Evolutionary conservation across 345 rosid genomes (phyloP).

Genomic region (Nasturtium officinale): DNA sequence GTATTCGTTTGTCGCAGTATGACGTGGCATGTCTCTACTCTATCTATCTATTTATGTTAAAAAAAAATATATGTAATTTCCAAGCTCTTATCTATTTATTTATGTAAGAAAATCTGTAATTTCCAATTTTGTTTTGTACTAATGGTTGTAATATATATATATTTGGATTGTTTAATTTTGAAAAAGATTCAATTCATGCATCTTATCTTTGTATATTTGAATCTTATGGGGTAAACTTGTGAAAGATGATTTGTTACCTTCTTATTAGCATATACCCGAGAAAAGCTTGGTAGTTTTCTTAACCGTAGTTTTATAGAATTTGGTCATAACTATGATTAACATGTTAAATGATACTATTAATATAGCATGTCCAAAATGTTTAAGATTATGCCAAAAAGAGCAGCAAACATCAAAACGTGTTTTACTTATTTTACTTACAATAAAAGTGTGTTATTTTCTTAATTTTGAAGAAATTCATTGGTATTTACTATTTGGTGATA

Average conservation of each 20-base stretch:
- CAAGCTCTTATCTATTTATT: not conserved
- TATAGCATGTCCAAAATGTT: not conserved
- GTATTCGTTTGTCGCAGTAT: slow-evolving; percentile 42
- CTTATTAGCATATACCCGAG: not conserved
- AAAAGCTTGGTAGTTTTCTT: not conserved
- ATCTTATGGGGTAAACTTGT: not conserved
- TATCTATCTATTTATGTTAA: not conserved
- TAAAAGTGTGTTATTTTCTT: not conserved
- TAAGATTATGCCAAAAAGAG: not conserved
- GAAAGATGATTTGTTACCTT: not conserved
- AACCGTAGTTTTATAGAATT: no score
- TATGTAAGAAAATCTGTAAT: not conserved
- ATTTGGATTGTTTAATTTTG: not conserved
- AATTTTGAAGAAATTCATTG: not conserved
- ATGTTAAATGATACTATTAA: not conserved
- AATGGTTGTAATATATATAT: not conserved
- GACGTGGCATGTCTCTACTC: not conserved
- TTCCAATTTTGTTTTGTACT: not conserved
- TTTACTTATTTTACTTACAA: not conserved
- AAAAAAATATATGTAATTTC: no score
- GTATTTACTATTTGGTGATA: not conserved
- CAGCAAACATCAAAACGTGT: not conserved
- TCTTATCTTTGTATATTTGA: not conserved
- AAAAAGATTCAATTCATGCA: not conserved
- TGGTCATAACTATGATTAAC: not conserved